Evolutionary conservation across 2,329 filamentous ascomycete species (phyloP), one percentile per base, ranked within the genome.

Genomic region (Aspergillus ustus): DNA sequence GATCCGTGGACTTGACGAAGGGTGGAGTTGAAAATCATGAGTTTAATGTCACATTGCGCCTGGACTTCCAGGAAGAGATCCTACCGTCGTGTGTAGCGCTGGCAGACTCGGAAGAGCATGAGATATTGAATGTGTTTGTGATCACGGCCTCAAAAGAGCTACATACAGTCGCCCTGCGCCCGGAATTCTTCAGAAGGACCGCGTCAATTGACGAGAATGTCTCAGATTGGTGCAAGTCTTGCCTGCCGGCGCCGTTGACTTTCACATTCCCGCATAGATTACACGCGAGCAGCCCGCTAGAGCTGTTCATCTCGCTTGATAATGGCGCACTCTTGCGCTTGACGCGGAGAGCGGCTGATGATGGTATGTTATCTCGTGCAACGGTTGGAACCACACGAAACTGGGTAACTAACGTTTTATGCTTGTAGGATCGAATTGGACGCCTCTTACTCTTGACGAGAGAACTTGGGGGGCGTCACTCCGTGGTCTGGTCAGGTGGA

Each of bases 251-350:
- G n/a, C 87, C 90, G 2, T 85, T 97, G 72, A 84, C 84, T 57
- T 91, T 92, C 75, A 91, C 92, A 74, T 84, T 88, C 66, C 89
- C 93, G 5, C 94, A 97, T 75, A 86, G 93, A 63, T 83, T 99
- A 69, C 83, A 91, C 67, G 92, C 93, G 19, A 85, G 90, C 62
- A 90, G 83, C 66, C 85, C 89, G 17, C 83, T 91, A 63, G 89
- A 92, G 70, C 78, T 99, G 51, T 84, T 97, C 51, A 84, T 96
- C 22, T 90, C 93, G 0, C 85, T 81, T 22, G 77, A 80, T 29
- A 81, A 73, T 59, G 80, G 80, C 22, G 76, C 75, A 48, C 70
- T 82, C 28, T 68, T 97, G 65, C 88, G 91, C 63, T 81, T 98
- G 65, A 89, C 89, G 60, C 86, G 87, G 72, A 86, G 79, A 61